A percentile compares a stretch with the other conserved stretches of the same genome.
Evolutionary conservation across 2,329 filamentous ascomycete genomes (phyloP).

Genomic region (Trichophaea hybrida): DNA sequence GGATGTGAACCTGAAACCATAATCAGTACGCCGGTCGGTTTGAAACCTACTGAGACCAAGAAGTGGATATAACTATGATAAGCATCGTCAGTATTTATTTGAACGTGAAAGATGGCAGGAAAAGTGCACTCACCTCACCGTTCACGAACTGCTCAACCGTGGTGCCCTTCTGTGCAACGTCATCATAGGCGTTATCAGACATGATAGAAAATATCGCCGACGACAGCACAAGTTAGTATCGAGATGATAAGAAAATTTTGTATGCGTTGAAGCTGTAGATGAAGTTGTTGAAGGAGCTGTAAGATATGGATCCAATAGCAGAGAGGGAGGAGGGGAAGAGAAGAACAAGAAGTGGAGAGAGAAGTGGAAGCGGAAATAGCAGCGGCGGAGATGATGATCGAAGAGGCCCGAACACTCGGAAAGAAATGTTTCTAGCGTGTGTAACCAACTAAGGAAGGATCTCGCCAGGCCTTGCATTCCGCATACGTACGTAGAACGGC

Average conservation of each 20-base stretch:
- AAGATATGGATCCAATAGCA: neutral
- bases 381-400: neutral
- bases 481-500: too few species aligned
- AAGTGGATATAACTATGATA: neutral
- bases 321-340: neutral
- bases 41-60: neutral
- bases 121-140: conserved; percentile 13
- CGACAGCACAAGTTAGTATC: neutral
- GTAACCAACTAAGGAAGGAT: neutral
- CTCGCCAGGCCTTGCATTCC: too few species aligned
- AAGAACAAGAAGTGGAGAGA: neutral
- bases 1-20: conserved; percentile 12
- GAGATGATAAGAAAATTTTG: neutral
- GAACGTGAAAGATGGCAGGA: neutral
- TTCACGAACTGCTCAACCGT: conserved; percentile 13
- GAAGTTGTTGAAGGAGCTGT: neutral
- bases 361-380: neutral
- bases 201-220: neutral
- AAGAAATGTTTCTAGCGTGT: neutral
- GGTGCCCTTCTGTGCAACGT: conserved; percentile 8
- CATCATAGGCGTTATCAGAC: neutral
- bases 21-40: conserved; percentile 8
- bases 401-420: neutral
- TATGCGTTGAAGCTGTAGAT: neutral
- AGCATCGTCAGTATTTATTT: neutral